Evolutionary conservation across 1,284 basidiomycete species (phyloP), one percentile per base, ranked within the genome.

Genomic region (Golubevia sp.): DNA sequence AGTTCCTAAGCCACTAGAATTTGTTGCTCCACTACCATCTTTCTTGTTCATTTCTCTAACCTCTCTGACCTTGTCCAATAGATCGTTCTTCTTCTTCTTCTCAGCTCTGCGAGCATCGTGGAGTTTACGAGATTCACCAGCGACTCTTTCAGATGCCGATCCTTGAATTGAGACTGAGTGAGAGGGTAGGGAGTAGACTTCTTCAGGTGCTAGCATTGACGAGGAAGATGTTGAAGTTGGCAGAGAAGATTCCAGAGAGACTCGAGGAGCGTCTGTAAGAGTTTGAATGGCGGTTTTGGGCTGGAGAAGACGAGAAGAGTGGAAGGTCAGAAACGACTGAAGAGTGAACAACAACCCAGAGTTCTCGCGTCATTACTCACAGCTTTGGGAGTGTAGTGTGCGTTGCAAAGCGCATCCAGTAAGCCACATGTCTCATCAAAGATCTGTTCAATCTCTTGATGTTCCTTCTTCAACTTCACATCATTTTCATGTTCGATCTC

Each of bases 201-300:
- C 51, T 30, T 53, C 51, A 25, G 51, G 51, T 25, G 51, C 51
- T 25, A 53, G n/a, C 51, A 53, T 53, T 30, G 51, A 25, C 11
- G 51, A 25, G 18, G 51, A 15, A 2, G 51, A 53, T 13, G 51
- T 53, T 13, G 51, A 53, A n/a, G 51, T 30, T 30, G 51, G 51
- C n/a, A 53, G 51, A 53, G 51, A 25, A 30, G 51, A 53, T 53
- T 53, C 51, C 51, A 53, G 13, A 15, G 51, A 53, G n/a, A 53
- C 20, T 15, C 24, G 11, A 15, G 51, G 24, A 53, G 51, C 27
- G n/a, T 53, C 27, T 15, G 51, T 25, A n/a, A 53, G 13, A n/a
- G 51, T 53, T 30, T 53, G 24, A 30, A 53, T 53, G 51, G n/a
- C 27, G 13, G 51, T n/a, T 53, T 53, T 53, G 11, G 51, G 51